A percentile compares a stretch with the other conserved stretches of the same genome.
Conservation (phyloP, 2,329 filamentous ascomycete genomes). For the Anthostomella pinea region DNA sequence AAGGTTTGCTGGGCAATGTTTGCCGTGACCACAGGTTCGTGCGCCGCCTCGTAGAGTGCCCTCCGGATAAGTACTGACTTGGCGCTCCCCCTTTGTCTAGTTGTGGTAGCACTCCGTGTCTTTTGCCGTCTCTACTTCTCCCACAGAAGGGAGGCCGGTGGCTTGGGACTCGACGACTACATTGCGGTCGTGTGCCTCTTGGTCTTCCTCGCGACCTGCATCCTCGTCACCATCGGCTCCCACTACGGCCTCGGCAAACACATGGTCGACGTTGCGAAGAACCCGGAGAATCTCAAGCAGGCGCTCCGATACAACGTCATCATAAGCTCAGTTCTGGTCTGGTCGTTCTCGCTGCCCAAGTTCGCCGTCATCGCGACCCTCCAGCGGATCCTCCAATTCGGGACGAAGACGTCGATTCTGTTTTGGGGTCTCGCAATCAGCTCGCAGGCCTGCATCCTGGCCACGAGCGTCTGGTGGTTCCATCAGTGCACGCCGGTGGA, state of each 20-base stretch:
- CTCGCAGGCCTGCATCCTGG: conserved; percentile 31
- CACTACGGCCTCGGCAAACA: conserved; percentile 29
- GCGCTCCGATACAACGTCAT: conserved; percentile 32
- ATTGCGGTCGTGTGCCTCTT: conserved; percentile 29
- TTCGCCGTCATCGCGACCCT: conserved; percentile 33
- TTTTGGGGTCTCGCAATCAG: conserved; percentile 32
- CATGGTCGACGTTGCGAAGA: conserved; percentile 14
- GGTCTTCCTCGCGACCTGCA: conserved; percentile 28
- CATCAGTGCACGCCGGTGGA: conserved; percentile 28
- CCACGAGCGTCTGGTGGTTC: conserved; percentile 31
- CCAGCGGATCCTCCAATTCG: conserved; percentile 31
- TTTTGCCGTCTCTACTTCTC: no score
- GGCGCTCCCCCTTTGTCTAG: no score
- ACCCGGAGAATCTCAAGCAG: conserved; percentile 10
- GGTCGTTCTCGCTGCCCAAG: conserved; percentile 35
- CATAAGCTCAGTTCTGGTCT: conserved; percentile 30
- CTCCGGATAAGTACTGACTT: no score
- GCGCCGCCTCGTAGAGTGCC: no score
- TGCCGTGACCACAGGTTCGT: no score
- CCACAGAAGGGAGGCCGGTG: no score
- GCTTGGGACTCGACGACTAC: no score
- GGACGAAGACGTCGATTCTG: conserved; percentile 25
- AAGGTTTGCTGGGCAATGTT: no score
- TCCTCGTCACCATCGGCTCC: conserved; percentile 28
- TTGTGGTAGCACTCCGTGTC: no score